These are phyloP conservation scores for Stachybotrys echinatus DNA, from an alignment of 2,329 filamentous ascomycete genomes.

Conservation along the genomic window DNA sequence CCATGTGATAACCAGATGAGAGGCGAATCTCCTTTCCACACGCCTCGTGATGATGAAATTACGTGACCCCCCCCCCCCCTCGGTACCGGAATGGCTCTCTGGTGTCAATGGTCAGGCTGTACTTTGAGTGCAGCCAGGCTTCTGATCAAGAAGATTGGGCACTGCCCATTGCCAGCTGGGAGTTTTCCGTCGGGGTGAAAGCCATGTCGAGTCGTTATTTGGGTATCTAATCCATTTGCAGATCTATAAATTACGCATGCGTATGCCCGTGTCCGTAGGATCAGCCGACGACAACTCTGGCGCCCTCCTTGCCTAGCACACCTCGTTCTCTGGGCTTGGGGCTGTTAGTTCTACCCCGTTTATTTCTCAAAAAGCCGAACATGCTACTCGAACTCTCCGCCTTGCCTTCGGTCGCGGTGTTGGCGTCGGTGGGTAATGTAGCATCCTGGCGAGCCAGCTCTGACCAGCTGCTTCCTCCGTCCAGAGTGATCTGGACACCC, in stretches of 20 bases:
- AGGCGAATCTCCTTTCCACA: neutral
- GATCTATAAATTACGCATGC: neutral
- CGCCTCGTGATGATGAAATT: too few species aligned
- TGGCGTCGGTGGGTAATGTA: constrained; percentile 65
- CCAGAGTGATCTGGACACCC: constrained; percentile 85
- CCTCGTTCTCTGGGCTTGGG: constrained; percentile 93
- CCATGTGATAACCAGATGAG: neutral
- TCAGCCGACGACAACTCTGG: constrained; percentile 71
- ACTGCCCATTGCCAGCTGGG: neutral
- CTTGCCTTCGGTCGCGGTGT: constrained; percentile 46
- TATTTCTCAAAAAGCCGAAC: constrained; percentile 83
- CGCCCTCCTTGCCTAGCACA: constrained; percentile 91
- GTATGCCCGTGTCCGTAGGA: neutral
- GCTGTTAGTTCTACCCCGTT: constrained; percentile 85
- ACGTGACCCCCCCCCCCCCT: too few species aligned
- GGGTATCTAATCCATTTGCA: neutral
- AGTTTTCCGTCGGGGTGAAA: neutral
- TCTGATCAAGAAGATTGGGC: neutral
- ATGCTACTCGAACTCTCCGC: constrained; percentile 66
- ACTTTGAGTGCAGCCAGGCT: neutral
- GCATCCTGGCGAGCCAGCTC: constrained; percentile 81
- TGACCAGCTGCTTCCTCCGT: constrained; percentile 86
- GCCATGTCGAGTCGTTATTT: neutral
- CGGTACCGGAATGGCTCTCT: too few species aligned
- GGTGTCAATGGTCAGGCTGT: too few species aligned